Evolutionary conservation across 2,329 filamentous ascomycete genomes (phyloP), one percentile per base, ranked within the genome.

Genomic region (Tolypocladium endophyticum): DNA sequence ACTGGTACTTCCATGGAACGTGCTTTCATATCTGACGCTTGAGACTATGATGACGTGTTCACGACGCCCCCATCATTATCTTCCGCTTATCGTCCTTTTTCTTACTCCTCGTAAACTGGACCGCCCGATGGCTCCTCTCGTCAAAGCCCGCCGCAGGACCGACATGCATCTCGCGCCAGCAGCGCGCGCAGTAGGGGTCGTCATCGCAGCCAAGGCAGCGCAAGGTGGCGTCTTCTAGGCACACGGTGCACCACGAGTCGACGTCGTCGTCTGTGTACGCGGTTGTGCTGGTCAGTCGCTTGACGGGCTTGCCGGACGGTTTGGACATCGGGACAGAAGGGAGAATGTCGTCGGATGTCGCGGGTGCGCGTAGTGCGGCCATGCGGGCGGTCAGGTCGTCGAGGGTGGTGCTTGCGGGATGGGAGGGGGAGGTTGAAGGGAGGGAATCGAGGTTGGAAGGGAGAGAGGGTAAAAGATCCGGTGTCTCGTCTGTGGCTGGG

Each of bases 131-230:
- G 0, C 77, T 80, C 60, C 81, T 77, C 71, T 92, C 88, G 61
- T 92, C 89, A 55, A 82, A 86, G 1, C 84, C 85, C 0, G 88
- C 89, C 53, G 79, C 77, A 0, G 86, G 84, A 0, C 88, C 87
- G 39, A 84, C 76, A 67, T 95, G 91, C 71, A 91, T 90, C 68
- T 93, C 90, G 61, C 80, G 81, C 90, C 90, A 96, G 76, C 91
- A 95, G 20, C 82, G 77, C 28, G 80, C 77, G 70, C 91, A 96
- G 70, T 93, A 95, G 47, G 90, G 76, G 64, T 92, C 85, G 35
- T 74, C 73, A 41, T 85, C 84, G 66, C 91, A 96, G 3, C 87
- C 89, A 0, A 86, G 69, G 69, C 91, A 96, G 60, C 80, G 80
- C 35, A 94, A 74, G 3, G 84, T 85, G 0, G 87, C 90, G 68